These are phyloP conservation scores for Cutaneotrichosporon sp. DNA, from an alignment of 1,284 basidiomycete genomes.

Conservation along the genomic window DNA sequence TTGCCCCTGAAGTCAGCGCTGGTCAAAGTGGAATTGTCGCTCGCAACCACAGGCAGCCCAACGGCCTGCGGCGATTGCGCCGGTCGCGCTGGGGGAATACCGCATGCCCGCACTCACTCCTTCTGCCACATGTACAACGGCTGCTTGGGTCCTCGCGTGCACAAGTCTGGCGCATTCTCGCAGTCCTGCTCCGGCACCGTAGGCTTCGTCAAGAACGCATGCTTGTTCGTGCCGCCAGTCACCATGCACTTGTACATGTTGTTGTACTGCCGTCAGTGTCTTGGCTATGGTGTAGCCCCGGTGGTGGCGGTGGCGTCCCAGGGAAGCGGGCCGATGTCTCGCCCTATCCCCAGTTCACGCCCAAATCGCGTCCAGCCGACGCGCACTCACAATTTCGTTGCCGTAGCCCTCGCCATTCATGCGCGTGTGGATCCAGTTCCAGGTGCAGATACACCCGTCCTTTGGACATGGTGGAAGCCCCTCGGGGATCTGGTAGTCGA, in stretches of 20 bases:
- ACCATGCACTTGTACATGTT: slow-evolving; percentile 68
- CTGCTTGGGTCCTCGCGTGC: slow-evolving; percentile 33
- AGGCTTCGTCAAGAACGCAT: slow-evolving; percentile 48
- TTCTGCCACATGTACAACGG: slow-evolving; percentile 13
- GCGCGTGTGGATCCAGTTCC: slow-evolving; percentile 44
- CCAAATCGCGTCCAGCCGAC: background rate
- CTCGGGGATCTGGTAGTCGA: slow-evolving; percentile 9
- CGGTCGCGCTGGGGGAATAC: no score
- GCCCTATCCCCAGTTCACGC: no score
- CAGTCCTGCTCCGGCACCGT: slow-evolving; percentile 34
- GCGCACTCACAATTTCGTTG: slow-evolving; percentile 12
- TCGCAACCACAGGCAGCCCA: background rate
- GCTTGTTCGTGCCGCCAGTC: slow-evolving; percentile 44
- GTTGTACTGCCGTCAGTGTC: slow-evolving; percentile 54
- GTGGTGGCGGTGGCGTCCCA: no score
- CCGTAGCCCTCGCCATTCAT: slow-evolving; percentile 15
- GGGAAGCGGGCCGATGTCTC: no score
- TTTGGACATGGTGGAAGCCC: slow-evolving; percentile 64
- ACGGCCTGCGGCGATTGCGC: background rate
- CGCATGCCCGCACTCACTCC: slow-evolving; percentile 2
- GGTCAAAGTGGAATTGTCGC: background rate
- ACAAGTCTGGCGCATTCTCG: slow-evolving; percentile 25
- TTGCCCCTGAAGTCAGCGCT: slow-evolving; percentile 8
- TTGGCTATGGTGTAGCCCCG: background rate
- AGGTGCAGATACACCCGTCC: slow-evolving; percentile 63